Conservation (phyloP, 768 basidiomycete genomes). For the Asterophora lycoperdoides region DNA sequence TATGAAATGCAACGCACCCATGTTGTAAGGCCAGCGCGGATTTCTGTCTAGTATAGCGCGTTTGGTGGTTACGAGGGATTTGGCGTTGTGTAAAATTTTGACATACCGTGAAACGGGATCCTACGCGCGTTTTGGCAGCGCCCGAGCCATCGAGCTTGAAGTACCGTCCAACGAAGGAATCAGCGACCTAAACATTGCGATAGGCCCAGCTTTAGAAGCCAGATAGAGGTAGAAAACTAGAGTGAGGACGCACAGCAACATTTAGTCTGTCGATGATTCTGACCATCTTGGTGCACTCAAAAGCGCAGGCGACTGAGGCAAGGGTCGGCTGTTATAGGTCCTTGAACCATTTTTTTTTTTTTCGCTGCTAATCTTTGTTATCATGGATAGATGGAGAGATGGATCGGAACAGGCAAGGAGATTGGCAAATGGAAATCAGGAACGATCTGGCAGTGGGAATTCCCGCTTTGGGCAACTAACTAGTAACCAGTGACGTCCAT, state of each 20-base stretch:
- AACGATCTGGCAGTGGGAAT: slow-evolving; percentile 5
- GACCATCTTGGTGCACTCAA: slow-evolving; percentile 17
- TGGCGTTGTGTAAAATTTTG: background rate
- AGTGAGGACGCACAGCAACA: slow-evolving; percentile 26
- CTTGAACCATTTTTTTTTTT: no score
- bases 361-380: slow-evolving; percentile 4
- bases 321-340: no score
- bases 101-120: slow-evolving; percentile 56
- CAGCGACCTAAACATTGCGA: slow-evolving; percentile 35
- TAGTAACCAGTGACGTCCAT: no score
- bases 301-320: slow-evolving; percentile 1
- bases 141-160: slow-evolving; percentile 74
- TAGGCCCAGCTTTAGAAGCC: background rate
- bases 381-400: background rate
- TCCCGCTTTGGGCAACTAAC: no score
- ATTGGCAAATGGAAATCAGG: slow-evolving; percentile 12
- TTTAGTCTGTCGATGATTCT: slow-evolving; percentile 22
- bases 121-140: slow-evolving; percentile 54
- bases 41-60: slow-evolving; percentile 52
- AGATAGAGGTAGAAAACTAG: background rate
- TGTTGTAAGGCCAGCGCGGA: slow-evolving; percentile 77
- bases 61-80: background rate
- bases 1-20: slow-evolving; percentile 48
- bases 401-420: background rate
- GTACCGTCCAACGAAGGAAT: slow-evolving; percentile 54